Evolutionary conservation across 345 rosid species (phyloP), one percentile per base, ranked within the genome.

Genomic region (Populus alba): DNA sequence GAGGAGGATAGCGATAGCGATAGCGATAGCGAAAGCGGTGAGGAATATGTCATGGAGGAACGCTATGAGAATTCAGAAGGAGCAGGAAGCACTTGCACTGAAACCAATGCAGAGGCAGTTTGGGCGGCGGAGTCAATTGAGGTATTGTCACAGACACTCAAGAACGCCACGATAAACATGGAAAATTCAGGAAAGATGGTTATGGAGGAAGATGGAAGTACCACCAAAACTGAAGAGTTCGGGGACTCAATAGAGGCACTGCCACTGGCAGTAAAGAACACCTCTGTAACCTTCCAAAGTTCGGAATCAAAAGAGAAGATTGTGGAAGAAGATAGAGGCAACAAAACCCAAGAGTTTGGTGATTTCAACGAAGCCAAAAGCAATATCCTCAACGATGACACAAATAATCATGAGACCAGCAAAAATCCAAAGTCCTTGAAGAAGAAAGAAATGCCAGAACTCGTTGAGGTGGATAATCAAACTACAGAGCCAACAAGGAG

Each of bases 71-170:
- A 75, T 77, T 84, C 82, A 0, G 87, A 79, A 78, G 87, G 70
- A 79, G 72, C 80, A 38, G 78, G 73, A 29, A 81, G 80, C 81
- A 78, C 88, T 49, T 85, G 85, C 11, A 33, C 67, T 20, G 91
- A 83, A 47, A 86, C 79, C 51, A 75, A 81, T 23, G 62, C 37
- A 8, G 87, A 83, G 49, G 83, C 83, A 66, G 74, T 83, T 47
- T 84, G 89, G 89, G 84, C 91, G 4, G 83, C 74, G 4, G 89
- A 82, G 78, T 66, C 80, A 61, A 72, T 85, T 7, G 81, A 86
- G 45, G 47, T 71, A 23, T 43, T 74, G 49, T 49, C 84, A 20
- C 33, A 45, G 43, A 79, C 75, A 78, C 75, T 77, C 66, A 67
- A 75, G 74, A 82, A 68, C n/a, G 57, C 22, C 37, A 23, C 38